These are phyloP conservation scores for Pseudonitzschia pungens DNA, from an alignment of 108 stramenopile genomes.

Conservation along the genomic window DNA sequence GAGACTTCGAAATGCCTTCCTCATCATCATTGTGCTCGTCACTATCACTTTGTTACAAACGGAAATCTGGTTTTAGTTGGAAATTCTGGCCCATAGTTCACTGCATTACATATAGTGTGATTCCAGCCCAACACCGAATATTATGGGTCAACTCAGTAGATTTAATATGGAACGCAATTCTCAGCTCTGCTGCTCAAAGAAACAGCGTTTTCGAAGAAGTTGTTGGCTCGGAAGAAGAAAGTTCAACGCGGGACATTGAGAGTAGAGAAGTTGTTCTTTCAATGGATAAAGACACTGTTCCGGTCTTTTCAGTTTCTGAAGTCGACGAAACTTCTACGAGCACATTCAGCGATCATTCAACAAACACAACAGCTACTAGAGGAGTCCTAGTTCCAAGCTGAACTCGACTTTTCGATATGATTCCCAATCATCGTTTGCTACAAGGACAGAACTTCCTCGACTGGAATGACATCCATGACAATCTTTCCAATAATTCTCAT, in stretches of 20 bases:
- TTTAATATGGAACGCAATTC: constrained; percentile 89
- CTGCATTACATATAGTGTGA: constrained; percentile 80
- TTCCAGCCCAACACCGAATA: constrained; percentile 91
- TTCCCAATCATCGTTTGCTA: background rate
- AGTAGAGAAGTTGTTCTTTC: background rate
- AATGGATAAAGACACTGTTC: background rate
- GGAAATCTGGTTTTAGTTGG: constrained; percentile 41
- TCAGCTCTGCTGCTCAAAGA: constrained; percentile 61
- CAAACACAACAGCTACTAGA: background rate
- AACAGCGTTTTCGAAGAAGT: constrained; percentile 9
- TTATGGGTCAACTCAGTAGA: constrained; percentile 94
- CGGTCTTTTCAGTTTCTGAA: background rate
- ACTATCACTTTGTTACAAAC: background rate
- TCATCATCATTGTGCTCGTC: background rate
- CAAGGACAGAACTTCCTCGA: background rate
- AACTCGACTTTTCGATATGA: background rate
- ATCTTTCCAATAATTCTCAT: background rate
- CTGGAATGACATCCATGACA: background rate
- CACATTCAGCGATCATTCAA: background rate
- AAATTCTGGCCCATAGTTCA: constrained; percentile 96
- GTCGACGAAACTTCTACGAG: background rate
- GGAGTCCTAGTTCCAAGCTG: background rate
- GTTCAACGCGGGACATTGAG: background rate
- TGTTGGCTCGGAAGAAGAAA: background rate
- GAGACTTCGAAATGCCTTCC: background rate